These are phyloP conservation scores for Pythium phragmitis DNA, from an alignment of 352 stramenopile genomes.

Conservation along the genomic window DNA sequence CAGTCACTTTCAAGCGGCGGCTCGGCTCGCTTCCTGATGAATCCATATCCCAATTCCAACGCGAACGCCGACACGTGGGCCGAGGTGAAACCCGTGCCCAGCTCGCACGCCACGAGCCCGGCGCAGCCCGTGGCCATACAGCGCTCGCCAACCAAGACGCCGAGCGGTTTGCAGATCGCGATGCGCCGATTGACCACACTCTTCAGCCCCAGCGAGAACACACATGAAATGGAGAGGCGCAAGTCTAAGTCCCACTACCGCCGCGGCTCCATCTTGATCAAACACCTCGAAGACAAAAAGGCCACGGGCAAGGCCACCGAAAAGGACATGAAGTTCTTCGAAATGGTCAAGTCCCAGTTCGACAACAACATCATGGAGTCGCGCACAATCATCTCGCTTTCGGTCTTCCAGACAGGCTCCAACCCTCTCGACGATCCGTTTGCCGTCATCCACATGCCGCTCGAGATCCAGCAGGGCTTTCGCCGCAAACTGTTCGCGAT, in stretches of 20 bases:
- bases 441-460: constrained; percentile 66
- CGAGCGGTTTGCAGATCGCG: constrained; percentile 26
- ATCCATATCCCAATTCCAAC: background rate
- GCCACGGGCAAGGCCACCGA: constrained; percentile 54
- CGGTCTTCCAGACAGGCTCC: constrained; percentile 69
- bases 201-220: constrained; percentile 39
- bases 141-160: constrained; percentile 19
- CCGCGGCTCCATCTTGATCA: constrained; percentile 68
- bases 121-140: constrained; percentile 1
- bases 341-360: constrained; percentile 70
- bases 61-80: constrained; percentile 12
- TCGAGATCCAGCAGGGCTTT: constrained; percentile 67
- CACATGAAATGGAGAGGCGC: constrained; percentile 37
- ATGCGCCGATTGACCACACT: constrained; percentile 46
- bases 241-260: constrained; percentile 60
- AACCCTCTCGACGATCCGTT: constrained; percentile 75
- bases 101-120: background rate
- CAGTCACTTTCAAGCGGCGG: background rate
- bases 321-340: constrained; percentile 82
- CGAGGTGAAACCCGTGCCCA: constrained; percentile 13
- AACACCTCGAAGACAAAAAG: constrained; percentile 69
- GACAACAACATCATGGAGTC: constrained; percentile 74
- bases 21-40: background rate
- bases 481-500: constrained; percentile 73
- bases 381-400: constrained; percentile 72